Conservation (phyloP, 2,329 filamentous ascomycete species). For the Trichoderma koningiopsis region DNA sequence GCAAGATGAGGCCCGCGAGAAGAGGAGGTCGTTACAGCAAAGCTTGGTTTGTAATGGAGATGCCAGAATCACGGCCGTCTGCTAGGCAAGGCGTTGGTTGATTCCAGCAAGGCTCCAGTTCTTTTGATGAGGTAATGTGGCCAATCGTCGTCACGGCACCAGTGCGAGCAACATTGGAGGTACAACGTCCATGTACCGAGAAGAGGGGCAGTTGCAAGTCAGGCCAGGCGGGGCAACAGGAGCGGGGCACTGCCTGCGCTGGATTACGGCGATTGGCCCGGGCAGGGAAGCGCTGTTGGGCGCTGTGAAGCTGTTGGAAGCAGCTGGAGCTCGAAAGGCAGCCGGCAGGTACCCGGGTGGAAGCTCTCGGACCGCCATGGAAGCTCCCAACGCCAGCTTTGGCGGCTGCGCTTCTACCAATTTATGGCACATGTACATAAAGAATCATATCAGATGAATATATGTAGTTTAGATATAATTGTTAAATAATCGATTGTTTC, state of each 20-base stretch:
- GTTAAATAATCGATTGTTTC: background rate
- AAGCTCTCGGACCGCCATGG: background rate
- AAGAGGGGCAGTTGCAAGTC: conserved; percentile 3
- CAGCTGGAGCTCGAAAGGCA: background rate
- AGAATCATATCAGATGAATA: background rate
- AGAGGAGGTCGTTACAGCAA: background rate
- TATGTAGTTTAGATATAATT: background rate
- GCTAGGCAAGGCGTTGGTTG: background rate
- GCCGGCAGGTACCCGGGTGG: conserved; percentile 5
- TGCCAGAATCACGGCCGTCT: conserved; percentile 3
- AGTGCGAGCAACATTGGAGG: background rate
- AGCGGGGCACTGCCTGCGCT: background rate
- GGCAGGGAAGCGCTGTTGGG: background rate
- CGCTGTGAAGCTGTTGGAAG: background rate
- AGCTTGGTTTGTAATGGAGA: conserved; percentile 18
- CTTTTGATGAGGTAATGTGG: conserved; percentile 25
- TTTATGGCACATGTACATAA: too few species aligned
- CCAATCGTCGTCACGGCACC: conserved; percentile 7
- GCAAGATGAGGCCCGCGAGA: background rate
- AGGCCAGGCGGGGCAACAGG: conserved; percentile 13
- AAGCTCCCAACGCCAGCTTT: background rate
- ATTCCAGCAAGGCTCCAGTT: conserved; percentile 21
- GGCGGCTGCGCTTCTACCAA: background rate
- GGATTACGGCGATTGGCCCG: background rate
- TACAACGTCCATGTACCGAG: conserved; percentile 14